Conservation (phyloP, 306 rosid genomes). For the Pachyrhizus erosus region DNA sequence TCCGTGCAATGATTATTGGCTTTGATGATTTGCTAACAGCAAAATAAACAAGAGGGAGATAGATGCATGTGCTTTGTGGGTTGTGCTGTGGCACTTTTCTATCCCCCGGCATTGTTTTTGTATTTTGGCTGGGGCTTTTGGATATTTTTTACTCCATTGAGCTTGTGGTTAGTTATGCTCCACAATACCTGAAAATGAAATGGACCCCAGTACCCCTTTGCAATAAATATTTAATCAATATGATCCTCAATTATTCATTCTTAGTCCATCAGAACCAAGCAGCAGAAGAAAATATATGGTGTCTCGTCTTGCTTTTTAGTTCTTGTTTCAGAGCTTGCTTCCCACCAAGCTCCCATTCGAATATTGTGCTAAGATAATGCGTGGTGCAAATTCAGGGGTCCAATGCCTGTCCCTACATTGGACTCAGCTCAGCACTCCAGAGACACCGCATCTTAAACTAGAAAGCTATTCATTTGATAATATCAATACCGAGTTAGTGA, state of each 20-base stretch:
- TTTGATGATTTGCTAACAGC: conserved; percentile 51
- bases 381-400: conserved; percentile 25
- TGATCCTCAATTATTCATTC: conserved; percentile 46
- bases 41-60: conserved; percentile 45
- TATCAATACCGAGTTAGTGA: conserved; percentile 4
- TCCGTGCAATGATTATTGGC: conserved; percentile 72
- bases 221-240: neutral
- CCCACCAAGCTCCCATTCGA: conserved; percentile 6
- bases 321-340: conserved; percentile 21
- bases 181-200: conserved; percentile 47
- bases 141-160: conserved; percentile 45
- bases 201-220: conserved; percentile 2
- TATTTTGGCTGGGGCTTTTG: conserved; percentile 49
- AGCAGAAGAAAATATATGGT: conserved; percentile 19
- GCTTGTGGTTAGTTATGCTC: conserved; percentile 52
- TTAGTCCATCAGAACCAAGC: conserved; percentile 18
- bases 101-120: conserved; percentile 41
- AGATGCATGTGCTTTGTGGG: conserved; percentile 70
- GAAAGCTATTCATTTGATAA: neutral
- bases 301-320: conserved; percentile 31
- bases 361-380: neutral
- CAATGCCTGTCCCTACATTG: conserved; percentile 33
- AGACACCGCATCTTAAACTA: neutral
- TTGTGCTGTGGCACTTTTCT: too few species aligned
- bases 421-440: neutral